A percentile compares a stretch with the other conserved stretches of the same genome.
These are phyloP conservation scores for Neolentinus lepideus DNA, from an alignment of 1,284 basidiomycete genomes.

Conservation along the genomic window DNA sequence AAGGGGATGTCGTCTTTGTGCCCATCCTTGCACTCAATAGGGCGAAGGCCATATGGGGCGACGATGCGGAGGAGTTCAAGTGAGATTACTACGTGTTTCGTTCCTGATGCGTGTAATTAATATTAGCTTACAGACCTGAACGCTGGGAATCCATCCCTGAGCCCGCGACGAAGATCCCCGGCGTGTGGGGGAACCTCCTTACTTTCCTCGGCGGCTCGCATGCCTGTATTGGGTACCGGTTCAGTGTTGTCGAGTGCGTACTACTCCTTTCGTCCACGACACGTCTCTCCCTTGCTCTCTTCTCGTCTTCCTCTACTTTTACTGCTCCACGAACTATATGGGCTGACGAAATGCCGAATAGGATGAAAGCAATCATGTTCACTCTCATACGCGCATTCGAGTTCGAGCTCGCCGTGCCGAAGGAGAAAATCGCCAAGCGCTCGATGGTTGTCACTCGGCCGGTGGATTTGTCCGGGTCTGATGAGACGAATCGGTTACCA, in stretches of 20 bases:
- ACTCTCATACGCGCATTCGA: conserved; percentile 47
- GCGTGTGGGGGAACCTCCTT: conserved; percentile 21
- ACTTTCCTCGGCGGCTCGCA: conserved; percentile 23
- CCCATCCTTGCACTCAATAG: conserved; percentile 42
- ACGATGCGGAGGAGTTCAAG: conserved; percentile 46
- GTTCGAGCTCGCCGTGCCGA: conserved; percentile 44
- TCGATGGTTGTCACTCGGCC: background rate
- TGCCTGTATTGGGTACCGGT: conserved; percentile 32
- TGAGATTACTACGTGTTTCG: conserved; percentile 18
- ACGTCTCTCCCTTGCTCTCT: background rate
- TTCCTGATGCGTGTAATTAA: too few species aligned
- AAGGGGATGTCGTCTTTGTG: conserved; percentile 36
- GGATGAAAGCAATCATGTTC: conserved; percentile 54
- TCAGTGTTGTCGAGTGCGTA: conserved; percentile 32
- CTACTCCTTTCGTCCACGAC: too few species aligned
- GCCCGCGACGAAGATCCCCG: conserved; percentile 17
- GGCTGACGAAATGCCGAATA: conserved; percentile 16
- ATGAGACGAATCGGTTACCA: conserved; percentile 2
- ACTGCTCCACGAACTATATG: too few species aligned
- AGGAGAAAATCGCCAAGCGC: conserved; percentile 23
- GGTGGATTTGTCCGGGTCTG: background rate
- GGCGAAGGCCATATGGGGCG: conserved; percentile 43
- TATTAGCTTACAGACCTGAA: too few species aligned
- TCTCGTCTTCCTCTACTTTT: too few species aligned
- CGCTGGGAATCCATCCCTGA: conserved; percentile 20